Conservation (phyloP, 2,329 filamentous ascomycete genomes). For the Cercospora sp. region DNA sequence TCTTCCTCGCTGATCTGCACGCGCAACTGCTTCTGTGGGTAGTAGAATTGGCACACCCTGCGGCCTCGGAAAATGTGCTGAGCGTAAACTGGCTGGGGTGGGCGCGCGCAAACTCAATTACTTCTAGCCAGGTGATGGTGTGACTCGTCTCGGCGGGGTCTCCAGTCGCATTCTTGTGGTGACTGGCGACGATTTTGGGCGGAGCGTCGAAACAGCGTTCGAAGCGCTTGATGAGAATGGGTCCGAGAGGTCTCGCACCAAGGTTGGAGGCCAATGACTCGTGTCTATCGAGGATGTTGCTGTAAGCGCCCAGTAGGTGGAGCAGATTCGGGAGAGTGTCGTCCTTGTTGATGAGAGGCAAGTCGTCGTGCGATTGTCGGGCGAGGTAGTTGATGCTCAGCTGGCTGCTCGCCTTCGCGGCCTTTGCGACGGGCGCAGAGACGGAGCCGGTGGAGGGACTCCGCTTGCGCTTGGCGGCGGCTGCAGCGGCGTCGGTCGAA, state of each 20-base stretch:
- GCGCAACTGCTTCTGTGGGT: constrained; percentile 68
- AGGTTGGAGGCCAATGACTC: constrained; percentile 85
- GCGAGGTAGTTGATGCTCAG: constrained; percentile 69
- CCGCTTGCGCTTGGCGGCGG: constrained; percentile 50
- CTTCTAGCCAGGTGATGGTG: constrained; percentile 75
- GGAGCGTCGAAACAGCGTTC: constrained; percentile 83
- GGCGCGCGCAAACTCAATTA: constrained; percentile 79
- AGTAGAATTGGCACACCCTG: constrained; percentile 75
- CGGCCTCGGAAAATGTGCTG: constrained; percentile 67
- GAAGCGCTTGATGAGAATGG: constrained; percentile 81
- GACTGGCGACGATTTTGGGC: constrained; percentile 65
- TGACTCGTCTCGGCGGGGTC: constrained; percentile 46
- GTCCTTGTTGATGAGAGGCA: constrained; percentile 62
- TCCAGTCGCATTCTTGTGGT: constrained; percentile 39
- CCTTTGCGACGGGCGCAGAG: constrained; percentile 26
- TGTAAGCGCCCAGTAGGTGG: constrained; percentile 74
- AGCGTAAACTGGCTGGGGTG: constrained; percentile 78
- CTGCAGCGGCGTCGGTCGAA: constrained; percentile 27
- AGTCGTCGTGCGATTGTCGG: constrained; percentile 61
- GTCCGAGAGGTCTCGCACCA: constrained; percentile 78
- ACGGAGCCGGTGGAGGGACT: constrained; percentile 42
- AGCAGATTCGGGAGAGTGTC: constrained; percentile 75
- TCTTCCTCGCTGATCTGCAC: constrained; percentile 89
- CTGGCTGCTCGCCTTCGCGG: constrained; percentile 57
- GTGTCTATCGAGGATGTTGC: constrained; percentile 79